These are phyloP conservation scores for Tubosaeta sp. DNA, from an alignment of 768 basidiomycete species.

Conservation along the genomic window DNA sequence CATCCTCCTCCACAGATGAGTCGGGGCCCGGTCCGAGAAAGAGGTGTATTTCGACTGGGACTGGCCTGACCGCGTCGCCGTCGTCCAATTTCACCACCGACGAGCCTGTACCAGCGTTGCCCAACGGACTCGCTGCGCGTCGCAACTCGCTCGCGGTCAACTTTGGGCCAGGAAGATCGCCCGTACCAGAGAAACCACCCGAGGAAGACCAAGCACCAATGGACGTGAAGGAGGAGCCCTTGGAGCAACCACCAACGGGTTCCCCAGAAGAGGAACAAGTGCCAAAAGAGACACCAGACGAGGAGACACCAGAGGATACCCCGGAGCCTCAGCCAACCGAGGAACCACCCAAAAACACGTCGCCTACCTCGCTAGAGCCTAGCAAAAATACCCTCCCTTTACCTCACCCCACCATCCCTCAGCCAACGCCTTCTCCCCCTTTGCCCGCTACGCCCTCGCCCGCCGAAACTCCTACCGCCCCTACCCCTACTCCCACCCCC, in stretches of 20 bases:
- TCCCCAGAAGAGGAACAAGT: constrained; percentile 1
- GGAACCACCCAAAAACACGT: constrained; percentile 3
- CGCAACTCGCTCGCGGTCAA: constrained; percentile 29
- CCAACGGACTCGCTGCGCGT: constrained; percentile 12
- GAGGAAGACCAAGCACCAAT: not conserved
- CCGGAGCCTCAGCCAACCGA: not conserved
- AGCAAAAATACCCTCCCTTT: constrained; percentile 8
- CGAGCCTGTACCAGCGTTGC: constrained; percentile 25
- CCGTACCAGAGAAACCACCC: constrained; percentile 8
- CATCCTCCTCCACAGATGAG: constrained; percentile 19
- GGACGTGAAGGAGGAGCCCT: not conserved
- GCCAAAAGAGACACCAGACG: not conserved
- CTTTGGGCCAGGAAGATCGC: constrained; percentile 19
- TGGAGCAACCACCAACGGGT: constrained; percentile 1
- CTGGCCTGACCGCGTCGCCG: constrained; percentile 12
- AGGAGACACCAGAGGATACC: not conserved
- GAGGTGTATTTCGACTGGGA: constrained; percentile 28
- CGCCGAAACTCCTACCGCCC: not conserved
- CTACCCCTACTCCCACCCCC: not conserved
- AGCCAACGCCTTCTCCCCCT: constrained; percentile 2
- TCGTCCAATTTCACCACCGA: constrained; percentile 8
- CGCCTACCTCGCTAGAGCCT: not conserved
- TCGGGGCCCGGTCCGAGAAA: constrained; percentile 20
- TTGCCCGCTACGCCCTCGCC: not conserved
- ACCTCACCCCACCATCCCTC: constrained; percentile 13